Base-by-base conservation (phyloP, 768 basidiomycete species). In the Amanita molliuscula region DNA sequence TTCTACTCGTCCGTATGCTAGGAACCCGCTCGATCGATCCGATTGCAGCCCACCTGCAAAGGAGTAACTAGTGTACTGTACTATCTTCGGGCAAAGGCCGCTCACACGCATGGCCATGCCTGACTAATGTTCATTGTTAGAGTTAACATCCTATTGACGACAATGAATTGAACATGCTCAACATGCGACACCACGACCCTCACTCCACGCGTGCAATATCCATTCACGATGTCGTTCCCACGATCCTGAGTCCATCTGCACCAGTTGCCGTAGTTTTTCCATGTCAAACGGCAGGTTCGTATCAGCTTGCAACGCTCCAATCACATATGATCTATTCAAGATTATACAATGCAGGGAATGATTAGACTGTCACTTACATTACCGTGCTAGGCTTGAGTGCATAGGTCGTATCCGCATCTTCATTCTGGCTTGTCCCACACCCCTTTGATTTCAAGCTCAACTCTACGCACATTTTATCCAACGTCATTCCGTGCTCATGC, bases 241-340 rank as follows among this genome's bases (percentile, higher is more conserved):
- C 6, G 64, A 66, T 23, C 51, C 35, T 8, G 46, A 50, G 16
- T 69, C 67, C 60, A 56, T 61, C 55, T 63, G 62, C 29, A 68
- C 58, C 26, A 69, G 49, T 29, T 58, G 55, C 44, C 62, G 49
- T 40, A 69, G 53, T 48, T 54, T 58, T 28, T 51, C 54, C 50
- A 67, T 58, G 25, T 65, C 62, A 47, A 62, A 63, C 2, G 59
- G 58, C 31, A 67, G 53, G 11, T 41, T 51, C 3, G 62, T 52
- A 54, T 67, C 63, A 4, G 51, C 52, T 41, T 60, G 59, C 25
- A 69, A 52, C 8, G 66, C 65, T 7, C 52, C 54, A 16, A 69
- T 50, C 9, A 69, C 57, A 43, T 69, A 68, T 2, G 63, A 55
- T 28, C 67, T 68, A 36, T 25, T 31, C 36, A 20, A 18, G 29